phyloP scores from a whole-genome alignment of 768 basidiomycete genomes.

The Coprinopsis marcescibilis region DNA sequence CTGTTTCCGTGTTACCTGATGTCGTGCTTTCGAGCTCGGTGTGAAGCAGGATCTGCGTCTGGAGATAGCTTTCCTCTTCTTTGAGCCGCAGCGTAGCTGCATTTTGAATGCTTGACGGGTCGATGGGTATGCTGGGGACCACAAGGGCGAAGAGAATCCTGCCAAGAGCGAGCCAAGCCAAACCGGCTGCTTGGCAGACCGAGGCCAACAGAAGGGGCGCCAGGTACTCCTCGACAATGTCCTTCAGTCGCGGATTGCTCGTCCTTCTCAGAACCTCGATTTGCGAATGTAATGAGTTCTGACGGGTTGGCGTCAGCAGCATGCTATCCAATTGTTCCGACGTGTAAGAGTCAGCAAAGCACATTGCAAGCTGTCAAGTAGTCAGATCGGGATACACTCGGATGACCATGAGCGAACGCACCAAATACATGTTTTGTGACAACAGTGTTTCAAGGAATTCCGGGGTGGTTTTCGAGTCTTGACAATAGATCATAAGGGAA shows the following conservation, averaged over 20 bases:
- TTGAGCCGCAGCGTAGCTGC: slow-evolving; percentile 39
- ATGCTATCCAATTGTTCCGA: background rate
- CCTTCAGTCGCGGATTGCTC: background rate
- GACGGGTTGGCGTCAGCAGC: background rate
- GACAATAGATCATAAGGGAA: slow-evolving; percentile 25
- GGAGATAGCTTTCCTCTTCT: slow-evolving; percentile 34
- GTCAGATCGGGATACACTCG: background rate
- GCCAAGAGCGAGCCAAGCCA: slow-evolving; percentile 56
- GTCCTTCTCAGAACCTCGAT: background rate
- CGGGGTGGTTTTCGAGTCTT: slow-evolving; percentile 34
- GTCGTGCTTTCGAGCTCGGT: slow-evolving; percentile 44
- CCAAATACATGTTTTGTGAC: slow-evolving; percentile 12
- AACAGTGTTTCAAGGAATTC: slow-evolving; percentile 22
- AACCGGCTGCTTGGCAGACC: slow-evolving; percentile 15
- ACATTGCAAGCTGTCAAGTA: background rate
- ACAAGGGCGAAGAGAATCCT: slow-evolving; percentile 62
- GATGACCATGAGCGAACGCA: background rate
- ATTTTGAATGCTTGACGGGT: slow-evolving; percentile 69
- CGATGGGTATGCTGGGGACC: slow-evolving; percentile 79
- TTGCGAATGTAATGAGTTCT: background rate
- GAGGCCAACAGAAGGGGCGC: background rate
- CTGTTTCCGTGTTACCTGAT: slow-evolving; percentile 53
- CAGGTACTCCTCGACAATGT: background rate
- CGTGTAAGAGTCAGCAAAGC: background rate
- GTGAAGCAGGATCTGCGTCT: slow-evolving; percentile 50